These are phyloP conservation scores for Cronartium quercuum DNA, from an alignment of 1,284 basidiomycete genomes.

Conservation along the genomic window DNA sequence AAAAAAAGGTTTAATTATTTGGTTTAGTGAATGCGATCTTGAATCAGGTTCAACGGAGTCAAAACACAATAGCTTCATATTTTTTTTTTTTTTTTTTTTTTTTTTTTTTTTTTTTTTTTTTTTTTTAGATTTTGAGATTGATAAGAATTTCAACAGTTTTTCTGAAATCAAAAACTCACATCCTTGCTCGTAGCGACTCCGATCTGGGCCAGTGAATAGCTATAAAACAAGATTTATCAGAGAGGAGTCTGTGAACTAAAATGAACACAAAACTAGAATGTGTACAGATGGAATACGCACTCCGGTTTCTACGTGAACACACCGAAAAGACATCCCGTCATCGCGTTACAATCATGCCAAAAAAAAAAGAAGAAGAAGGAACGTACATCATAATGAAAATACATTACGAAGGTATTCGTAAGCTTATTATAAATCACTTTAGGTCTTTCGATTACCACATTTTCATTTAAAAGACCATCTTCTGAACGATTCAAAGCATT, in stretches of 20 bases:
- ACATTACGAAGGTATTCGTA: constrained; percentile 54
- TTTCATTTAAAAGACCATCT: constrained; percentile 58
- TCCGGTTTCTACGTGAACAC: not conserved
- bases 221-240: constrained; percentile 43
- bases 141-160: too few relatives aligned
- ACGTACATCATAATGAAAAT: constrained; percentile 63
- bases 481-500: constrained; percentile 57
- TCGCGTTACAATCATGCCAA: not conserved
- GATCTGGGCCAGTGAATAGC: constrained; percentile 61
- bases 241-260: too few relatives aligned
- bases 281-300: too few relatives aligned
- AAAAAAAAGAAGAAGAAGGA: constrained; percentile 52
- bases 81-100: too few relatives aligned
- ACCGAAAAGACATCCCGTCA: not conserved
- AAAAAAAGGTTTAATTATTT: too few relatives aligned
- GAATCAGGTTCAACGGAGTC: too few relatives aligned
- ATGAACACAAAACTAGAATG: too few relatives aligned
- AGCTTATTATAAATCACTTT: constrained; percentile 53
- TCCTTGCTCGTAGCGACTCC: constrained; percentile 59
- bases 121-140: too few relatives aligned
- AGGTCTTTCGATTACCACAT: constrained; percentile 61
- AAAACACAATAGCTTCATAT: too few relatives aligned
- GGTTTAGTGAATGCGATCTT: too few relatives aligned
- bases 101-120: too few relatives aligned
- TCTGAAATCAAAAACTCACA: constrained; percentile 61